Evolutionary conservation across 148 eudicot genomes (phyloP), one percentile per base, ranked within the genome.

Genomic region (Nepenthes mirabilis): DNA sequence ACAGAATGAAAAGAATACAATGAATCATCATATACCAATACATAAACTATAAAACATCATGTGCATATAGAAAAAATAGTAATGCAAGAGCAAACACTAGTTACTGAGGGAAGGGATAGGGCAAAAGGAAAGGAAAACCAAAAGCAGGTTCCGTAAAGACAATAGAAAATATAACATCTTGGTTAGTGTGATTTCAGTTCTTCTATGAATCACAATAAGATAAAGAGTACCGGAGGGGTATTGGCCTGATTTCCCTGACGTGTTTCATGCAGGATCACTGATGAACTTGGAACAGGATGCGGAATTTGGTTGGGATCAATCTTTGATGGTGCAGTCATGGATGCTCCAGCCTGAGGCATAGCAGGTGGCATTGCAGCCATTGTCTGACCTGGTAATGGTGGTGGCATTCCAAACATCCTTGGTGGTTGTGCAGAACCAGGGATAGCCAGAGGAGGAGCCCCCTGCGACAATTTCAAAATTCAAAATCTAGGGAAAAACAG

Each of bases 261-360:
- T 58, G 98, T 91, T 72, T 94, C 99, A 69, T 94, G 82, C 72
- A 89, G 56, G 66, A 78, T 63, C 56, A 81, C 78, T 2, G 95
- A 62, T 57, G 87, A 65, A 68, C 68, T 74, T 33, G 90, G 83
- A 58, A 84, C 74, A 58, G 95, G 94, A 58, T 94, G 96, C 2
- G 98, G 98, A 75, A 91, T 91, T 71, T 91, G 96, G 63, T 83
- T 85, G 51, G 96, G 96, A 80, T 91, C 98, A 69, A 91, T 82
- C 79, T 80, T 91, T 33, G 89, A 82, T 59, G 82, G 77, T 59
- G 81, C 89, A 32, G 79, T 62, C 72, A 70, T 68, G 14, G 79
- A 61, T 51, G 80, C 67, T 60, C 84, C 86, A 57, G 75, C 66
- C 68, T 83, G 87, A 68, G 80, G 72, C 83, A 88, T 71, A 67